These are phyloP conservation scores for Lomentospora prolificans DNA, from an alignment of 2,329 filamentous ascomycete genomes.

Conservation along the genomic window DNA sequence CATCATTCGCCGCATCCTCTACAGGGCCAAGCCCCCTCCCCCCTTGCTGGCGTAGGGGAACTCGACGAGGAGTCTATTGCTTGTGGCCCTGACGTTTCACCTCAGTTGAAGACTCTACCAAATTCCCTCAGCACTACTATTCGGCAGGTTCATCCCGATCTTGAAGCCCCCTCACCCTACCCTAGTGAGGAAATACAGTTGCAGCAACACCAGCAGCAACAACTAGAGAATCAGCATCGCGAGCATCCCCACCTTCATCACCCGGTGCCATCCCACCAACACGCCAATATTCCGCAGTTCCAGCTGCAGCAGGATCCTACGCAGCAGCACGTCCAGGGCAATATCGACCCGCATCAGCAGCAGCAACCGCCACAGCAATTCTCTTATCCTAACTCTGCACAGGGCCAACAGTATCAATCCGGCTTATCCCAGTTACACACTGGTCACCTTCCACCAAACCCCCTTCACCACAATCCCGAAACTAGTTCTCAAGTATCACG, in stretches of 20 bases:
- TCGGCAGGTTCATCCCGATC: slow-evolving; percentile 36
- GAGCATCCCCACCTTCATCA: slow-evolving; percentile 17
- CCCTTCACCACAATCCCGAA: slow-evolving; percentile 39
- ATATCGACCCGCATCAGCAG: slow-evolving; percentile 1
- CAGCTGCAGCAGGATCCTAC: slow-evolving; percentile 1
- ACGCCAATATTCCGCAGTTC: slow-evolving; percentile 22
- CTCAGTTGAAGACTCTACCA: slow-evolving; percentile 36
- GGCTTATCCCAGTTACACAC: background rate
- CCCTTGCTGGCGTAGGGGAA: slow-evolving; percentile 34
- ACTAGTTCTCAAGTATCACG: slow-evolving; percentile 53
- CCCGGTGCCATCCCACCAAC: slow-evolving; percentile 26
- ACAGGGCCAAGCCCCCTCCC: slow-evolving; percentile 31
- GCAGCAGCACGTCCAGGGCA: background rate
- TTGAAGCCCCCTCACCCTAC: slow-evolving; percentile 21
- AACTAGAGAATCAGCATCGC: no score
- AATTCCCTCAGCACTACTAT: slow-evolving; percentile 32
- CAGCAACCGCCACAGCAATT: slow-evolving; percentile 13
- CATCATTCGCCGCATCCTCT: slow-evolving; percentile 11
- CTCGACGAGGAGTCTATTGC: slow-evolving; percentile 22
- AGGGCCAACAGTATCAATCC: slow-evolving; percentile 13
- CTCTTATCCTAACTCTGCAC: slow-evolving; percentile 14
- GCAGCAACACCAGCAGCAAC: slow-evolving; percentile 19
- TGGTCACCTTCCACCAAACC: background rate
- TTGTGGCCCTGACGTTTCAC: slow-evolving; percentile 20
- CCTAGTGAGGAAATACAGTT: slow-evolving; percentile 11